Evolutionary conservation across 495 filamentous ascomycete genomes (phyloP), one percentile per base, ranked within the genome.

Genomic region (Pyrenula massariospora): DNA sequence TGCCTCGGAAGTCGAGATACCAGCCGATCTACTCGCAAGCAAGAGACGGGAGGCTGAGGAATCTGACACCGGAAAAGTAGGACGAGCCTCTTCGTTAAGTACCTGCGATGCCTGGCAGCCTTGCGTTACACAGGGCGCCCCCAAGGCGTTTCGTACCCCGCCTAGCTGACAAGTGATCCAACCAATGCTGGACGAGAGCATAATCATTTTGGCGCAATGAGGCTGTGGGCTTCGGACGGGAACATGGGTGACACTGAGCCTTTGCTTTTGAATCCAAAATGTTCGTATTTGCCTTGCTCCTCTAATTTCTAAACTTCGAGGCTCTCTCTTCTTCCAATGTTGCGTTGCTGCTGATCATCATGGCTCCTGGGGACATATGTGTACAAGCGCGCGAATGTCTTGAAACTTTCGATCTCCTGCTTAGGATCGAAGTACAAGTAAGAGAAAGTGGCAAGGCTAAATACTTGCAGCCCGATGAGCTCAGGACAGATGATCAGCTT

Each of bases 401-500:
- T 48, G 48, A 42, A 3, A 42, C 20, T 19, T 56, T 56, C 24
- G 54, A 56, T 48, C 22, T 48, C 10, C 54, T 56, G 3, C 36
- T 56, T 3, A 23, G 15, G 3, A 48, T 56, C 2, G 22, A 56
- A 50, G 22, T 48, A 42, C 36, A 56, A 42, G 31, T 42, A 42
- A 42, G 15, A 15, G 31, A 15, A 42, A 42, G 31, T 42, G 31
- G 31, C 31, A 42, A 42, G 15, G 31, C 31, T 50, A 15, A 56
- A 10, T 48, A 23, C 42, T 48, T 20, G 22, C 48, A 59, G 48
- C 22, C 42, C 22, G 56, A 60, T 54, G 49, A 58, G 24, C 25
- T 58, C 10, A 48, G 53, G 56, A 23, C 22, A 20, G 61, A 63
- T 42, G 60, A 63, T 25, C 56, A 61, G 36, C 55, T 19, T 22